Base-by-base conservation (phyloP, 371 early-diverging fungal genomes). In the Circinella umbellata region DNA sequence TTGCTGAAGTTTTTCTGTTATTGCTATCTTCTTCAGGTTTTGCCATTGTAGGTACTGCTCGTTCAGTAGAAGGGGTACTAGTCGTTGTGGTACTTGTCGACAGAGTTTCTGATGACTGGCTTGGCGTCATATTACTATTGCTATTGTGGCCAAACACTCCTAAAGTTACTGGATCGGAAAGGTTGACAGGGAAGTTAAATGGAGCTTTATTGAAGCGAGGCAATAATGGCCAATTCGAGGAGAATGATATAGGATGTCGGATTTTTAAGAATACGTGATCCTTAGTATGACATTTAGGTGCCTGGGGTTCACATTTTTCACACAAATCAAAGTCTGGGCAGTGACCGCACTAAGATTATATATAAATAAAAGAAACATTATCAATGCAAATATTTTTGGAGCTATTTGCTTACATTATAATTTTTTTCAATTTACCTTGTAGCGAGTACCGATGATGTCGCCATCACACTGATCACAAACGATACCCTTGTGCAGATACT, bases 281-380 rank as follows among this genome's bases (percentile, higher is more conserved):
- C 10, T 73, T 65, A 39, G 83, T 76, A 63, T 89, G 90, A 13
- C 71, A 64, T 3, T 14, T 10, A 34, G 14, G 53, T 4, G 69
- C 64, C 10, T 64, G n/a, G 15, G 82, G 70, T 72, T 89, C 88
- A 54, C 90, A 89, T 18, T 72, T 80, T 60, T 79, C 78, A 65
- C 90, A 89, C 6, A 86, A 68, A 61, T 88, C 88, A 66, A 73
- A 89, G 64, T 88, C 84, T 27, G 68, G 27, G 54, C 90, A 89
- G 64, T 86, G 82, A 15, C 84, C 87, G 70, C 90, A 89, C 88
- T 89, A 73, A 5, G 15, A 6, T 51, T 15, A 47, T 3, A 3
- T 47, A n/a, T 13, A 3, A 51, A n/a, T 51, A 13, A n/a, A n/a
- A 42, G 11, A 42, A 42, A 11, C 42, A 11, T 42, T 42, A 42